phyloP scores from a whole-genome alignment of 2,329 filamentous ascomycete species.

The Diatrype stigma region DNA sequence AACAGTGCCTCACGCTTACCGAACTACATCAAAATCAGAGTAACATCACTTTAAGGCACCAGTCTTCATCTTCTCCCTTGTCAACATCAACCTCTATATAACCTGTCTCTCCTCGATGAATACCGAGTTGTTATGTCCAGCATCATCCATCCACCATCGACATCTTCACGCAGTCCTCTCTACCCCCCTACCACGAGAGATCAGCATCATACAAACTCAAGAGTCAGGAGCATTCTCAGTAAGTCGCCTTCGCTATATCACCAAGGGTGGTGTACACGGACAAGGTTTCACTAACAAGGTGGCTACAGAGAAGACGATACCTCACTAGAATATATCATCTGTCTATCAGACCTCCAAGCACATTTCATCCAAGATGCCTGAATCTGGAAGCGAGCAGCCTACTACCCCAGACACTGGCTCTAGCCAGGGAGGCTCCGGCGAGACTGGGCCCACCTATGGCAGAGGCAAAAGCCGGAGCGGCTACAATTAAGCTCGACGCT shows the following conservation, averaged over 20 bases:
- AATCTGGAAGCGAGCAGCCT: conserved; percentile 22
- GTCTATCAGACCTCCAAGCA: not conserved
- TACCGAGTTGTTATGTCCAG: not conserved
- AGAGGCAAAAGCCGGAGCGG: conserved; percentile 27
- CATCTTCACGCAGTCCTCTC: not conserved
- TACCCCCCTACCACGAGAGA: too few species aligned
- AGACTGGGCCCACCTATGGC: conserved; percentile 8
- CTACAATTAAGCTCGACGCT: conserved; percentile 26
- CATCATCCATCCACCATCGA: not conserved
- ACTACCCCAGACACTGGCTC: conserved; percentile 13
- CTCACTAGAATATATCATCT: too few species aligned
- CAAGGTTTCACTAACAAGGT: too few species aligned
- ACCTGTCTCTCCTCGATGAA: not conserved
- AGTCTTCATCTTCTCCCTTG: not conserved
- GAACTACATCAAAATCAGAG: conserved; percentile 10
- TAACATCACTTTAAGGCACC: conserved; percentile 8
- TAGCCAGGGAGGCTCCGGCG: not conserved
- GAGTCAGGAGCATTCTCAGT: too few species aligned
- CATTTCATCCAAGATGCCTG: conserved; percentile 22
- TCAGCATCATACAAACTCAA: too few species aligned
- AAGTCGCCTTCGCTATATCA: too few species aligned
- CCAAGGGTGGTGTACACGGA: too few species aligned
- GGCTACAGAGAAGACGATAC: too few species aligned
- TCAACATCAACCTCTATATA: not conserved
- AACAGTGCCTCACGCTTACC: conserved; percentile 14